These are phyloP conservation scores for Debaryomyces psychrophilus DNA, from an alignment of 1,139 yeast species.

Conservation along the genomic window DNA sequence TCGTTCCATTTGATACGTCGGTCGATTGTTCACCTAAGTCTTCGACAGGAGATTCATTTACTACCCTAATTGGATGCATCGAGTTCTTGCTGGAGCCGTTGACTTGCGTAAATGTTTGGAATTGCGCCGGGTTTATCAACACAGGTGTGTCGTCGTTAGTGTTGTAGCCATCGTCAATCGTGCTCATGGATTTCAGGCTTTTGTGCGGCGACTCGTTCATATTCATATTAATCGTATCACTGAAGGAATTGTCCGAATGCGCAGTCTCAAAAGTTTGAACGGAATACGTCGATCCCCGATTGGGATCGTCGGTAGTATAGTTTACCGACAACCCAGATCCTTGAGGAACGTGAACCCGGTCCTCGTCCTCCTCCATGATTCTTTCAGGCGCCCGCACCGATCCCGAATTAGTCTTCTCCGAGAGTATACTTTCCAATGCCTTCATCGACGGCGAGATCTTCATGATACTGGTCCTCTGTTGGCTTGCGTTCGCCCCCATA, in stretches of 20 bases:
- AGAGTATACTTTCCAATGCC: slow-evolving; percentile 53
- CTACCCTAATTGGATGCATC: slow-evolving; percentile 7
- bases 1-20: slow-evolving; percentile 9
- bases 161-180: slow-evolving; percentile 23
- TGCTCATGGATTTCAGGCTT: slow-evolving; percentile 19
- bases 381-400: slow-evolving; percentile 11
- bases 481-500: background rate
- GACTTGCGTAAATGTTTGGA: slow-evolving; percentile 21
- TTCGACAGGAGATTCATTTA: slow-evolving; percentile 3
- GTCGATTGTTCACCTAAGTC: slow-evolving; percentile 9
- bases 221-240: slow-evolving; percentile 7
- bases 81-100: slow-evolving; percentile 12
- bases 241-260: slow-evolving; percentile 19
- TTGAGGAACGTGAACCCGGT: slow-evolving; percentile 11
- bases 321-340: slow-evolving; percentile 11
- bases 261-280: slow-evolving; percentile 38
- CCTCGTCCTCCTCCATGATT: slow-evolving; percentile 32
- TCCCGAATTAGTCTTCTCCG: slow-evolving; percentile 23
- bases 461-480: slow-evolving; percentile 40
- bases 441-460: slow-evolving; percentile 57
- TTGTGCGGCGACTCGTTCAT: background rate
- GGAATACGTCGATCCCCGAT: slow-evolving; percentile 24
- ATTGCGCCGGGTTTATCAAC: slow-evolving; percentile 29
- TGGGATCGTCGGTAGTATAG: slow-evolving; percentile 11
- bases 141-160: slow-evolving; percentile 30